Base-by-base conservation (phyloP, 2,329 filamentous ascomycete genomes). In the Penicillium sp. region DNA sequence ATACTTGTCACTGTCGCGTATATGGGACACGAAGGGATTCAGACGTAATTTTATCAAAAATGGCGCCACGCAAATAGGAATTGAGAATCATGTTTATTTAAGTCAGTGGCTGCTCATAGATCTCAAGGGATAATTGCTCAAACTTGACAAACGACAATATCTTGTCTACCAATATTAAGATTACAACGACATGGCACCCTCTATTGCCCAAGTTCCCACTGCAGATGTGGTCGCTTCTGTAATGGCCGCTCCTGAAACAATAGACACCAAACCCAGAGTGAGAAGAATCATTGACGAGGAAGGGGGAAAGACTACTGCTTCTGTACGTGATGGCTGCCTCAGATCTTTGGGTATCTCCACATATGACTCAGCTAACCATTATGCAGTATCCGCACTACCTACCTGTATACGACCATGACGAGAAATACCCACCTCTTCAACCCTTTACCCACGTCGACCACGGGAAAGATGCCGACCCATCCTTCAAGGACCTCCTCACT, bases 381-480 rank as follows among this genome's bases (percentile, higher is more conserved):
- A 25, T 38, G 3, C 30, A 68, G 65, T 68, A 67, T 43, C 66
- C 65, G 16, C 40, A 64, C 14, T 68, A 69, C 43, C 64, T 69
- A 2, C 67, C 67, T 3, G 54, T 50, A 14, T 67, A 58, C 53
- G 63, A 69, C 30, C 45, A 65, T 49, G 47, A 49, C 28, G 59
- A 67, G 36, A 65, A 68, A 71, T 77, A 74, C 51, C 67, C 72
- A 1, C 70, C 73, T 16, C 74, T 73, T 0, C 67, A 76, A 56
- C 71, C 70, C 1, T 78, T 78, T 55, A 71, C 72, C 11, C 76
- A 78, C 53, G 53, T 65, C 22, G 77, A 78, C 35, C 72, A 70
- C 35, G 76, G 76, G 16, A 67, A 73, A 30, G 55, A 70, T 44
- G 78, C 77, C 2, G 75, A 80, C 58, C 73, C 73, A 35, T 68